Percentiles rank a stretch among this genome's conserved stretches.
Evolutionary conservation across 768 basidiomycete genomes (phyloP).

Genomic region (Lactarius trivialis): DNA sequence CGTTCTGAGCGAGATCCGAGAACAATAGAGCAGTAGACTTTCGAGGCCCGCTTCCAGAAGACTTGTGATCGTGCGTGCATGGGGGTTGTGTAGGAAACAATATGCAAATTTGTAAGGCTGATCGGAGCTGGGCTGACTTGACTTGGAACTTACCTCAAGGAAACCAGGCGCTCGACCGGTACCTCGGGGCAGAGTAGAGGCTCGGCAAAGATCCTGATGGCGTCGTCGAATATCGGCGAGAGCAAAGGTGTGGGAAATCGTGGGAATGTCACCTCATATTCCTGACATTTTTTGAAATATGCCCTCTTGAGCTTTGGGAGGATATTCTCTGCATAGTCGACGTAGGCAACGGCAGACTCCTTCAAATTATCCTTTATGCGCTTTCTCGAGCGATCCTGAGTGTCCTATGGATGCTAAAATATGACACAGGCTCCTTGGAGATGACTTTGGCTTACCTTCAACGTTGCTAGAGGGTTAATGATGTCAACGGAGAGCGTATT

Average conservation of each 20-base stretch:
- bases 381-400: constrained; percentile 83
- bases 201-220: constrained; percentile 58
- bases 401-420: constrained; percentile 47
- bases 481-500: constrained; percentile 66
- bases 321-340: constrained; percentile 72
- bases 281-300: constrained; percentile 80
- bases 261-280: constrained; percentile 59
- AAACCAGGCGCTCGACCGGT: constrained; percentile 31
- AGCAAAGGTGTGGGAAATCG: background rate
- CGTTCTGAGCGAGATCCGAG: constrained; percentile 84
- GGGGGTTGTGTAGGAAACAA: constrained; percentile 66
- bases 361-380: constrained; percentile 89
- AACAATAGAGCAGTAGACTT: constrained; percentile 72
- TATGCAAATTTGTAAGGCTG: constrained; percentile 44
- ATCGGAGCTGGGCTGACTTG: constrained; percentile 40
- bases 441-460: constrained; percentile 47
- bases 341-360: constrained; percentile 63
- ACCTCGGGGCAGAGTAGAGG: constrained; percentile 33
- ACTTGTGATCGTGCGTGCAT: constrained; percentile 64
- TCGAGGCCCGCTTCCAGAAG: constrained; percentile 55
- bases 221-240: background rate
- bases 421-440: background rate
- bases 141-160: constrained; percentile 29
- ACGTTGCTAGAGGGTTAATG: constrained; percentile 55
- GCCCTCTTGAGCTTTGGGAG: constrained; percentile 74